Evolutionary conservation across 768 basidiomycete genomes (phyloP).

Genomic region (Mycena albidolilacea): DNA sequence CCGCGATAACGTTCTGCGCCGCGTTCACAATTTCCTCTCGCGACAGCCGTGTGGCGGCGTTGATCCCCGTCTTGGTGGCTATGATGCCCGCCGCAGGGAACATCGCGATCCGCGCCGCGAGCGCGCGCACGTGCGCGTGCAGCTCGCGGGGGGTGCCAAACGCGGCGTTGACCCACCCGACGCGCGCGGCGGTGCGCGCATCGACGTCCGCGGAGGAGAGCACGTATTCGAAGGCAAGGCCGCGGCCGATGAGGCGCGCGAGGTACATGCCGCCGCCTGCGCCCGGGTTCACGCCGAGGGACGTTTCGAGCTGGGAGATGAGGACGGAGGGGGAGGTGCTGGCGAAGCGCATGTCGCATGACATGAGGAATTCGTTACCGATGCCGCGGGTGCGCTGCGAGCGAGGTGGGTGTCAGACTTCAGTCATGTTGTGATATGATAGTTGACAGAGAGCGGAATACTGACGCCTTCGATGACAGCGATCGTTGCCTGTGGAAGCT

Average conservation of each 20-base stretch:
- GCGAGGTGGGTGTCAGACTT: too few relatives aligned
- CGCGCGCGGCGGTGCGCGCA: conserved; percentile 17
- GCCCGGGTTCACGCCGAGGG: conserved; percentile 30
- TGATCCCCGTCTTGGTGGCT: conserved; percentile 20
- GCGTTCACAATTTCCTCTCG: conserved; percentile 16
- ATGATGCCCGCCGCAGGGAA: conserved; percentile 27
- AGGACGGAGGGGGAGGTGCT: conserved; percentile 22
- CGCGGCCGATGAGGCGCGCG: conserved; percentile 20
- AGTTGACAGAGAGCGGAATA: neutral
- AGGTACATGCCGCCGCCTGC: conserved; percentile 28
- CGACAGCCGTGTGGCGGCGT: conserved; percentile 23
- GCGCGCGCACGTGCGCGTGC: neutral
- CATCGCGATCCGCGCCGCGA: conserved; percentile 27
- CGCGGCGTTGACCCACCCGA: conserved; percentile 28
- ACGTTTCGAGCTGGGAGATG: conserved; percentile 19
- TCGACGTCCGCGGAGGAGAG: conserved; percentile 27
- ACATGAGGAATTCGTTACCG: conserved; percentile 30
- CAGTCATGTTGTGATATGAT: too few relatives aligned
- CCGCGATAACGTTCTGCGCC: conserved; percentile 20
- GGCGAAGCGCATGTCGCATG: conserved; percentile 6
- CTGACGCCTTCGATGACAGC: conserved; percentile 30
- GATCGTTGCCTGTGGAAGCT: conserved; percentile 22
- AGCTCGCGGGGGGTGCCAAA: conserved; percentile 18
- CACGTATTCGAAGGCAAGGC: conserved; percentile 24
- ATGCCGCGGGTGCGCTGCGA: conserved; percentile 27